Base-by-base conservation (phyloP, 352 stramenopile genomes). In the Phytopythium sindhum region DNA sequence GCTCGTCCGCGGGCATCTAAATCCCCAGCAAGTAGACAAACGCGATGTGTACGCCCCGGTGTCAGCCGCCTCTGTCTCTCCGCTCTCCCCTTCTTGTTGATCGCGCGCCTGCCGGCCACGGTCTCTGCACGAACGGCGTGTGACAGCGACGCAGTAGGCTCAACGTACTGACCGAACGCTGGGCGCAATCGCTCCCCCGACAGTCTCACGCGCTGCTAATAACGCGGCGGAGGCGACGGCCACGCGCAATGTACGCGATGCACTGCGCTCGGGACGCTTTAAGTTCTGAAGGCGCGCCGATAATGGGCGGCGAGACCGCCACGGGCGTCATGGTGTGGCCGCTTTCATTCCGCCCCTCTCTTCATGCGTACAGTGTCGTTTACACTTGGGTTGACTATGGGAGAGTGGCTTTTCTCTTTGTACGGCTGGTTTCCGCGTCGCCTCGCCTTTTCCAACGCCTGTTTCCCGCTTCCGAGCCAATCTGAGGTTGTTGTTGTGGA, bases 41-140 rank as follows among this genome's bases (percentile, higher is more conserved):
- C 47, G 24, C 47, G 47, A 33, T 29, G 47, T 35, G 24, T 19
- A 12, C 10, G n/a, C n/a, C n/a, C n/a, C n/a, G n/a, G n/a, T n/a
- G n/a, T n/a, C 2, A 26, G 44, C 6, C 47, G 12, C 4, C 24
- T 35, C 29, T 23, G 51, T 9, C 50, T 35, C 14, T 5, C 21
- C 17, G 28, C 17, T 14, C 14, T n/a, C n/a, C n/a, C n/a, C n/a
- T n/a, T 45, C 31, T 58, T 31, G 33, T 45, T 42, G 29, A 58
- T 45, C 52, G 29, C 12, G 52, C 24, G 28, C 15, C 24, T 12
- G 33, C 21, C 21, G 12, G 31, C 12, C 52, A 31, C 52, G 31
- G 52, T 45, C 52, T 58, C 52, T 58, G 52, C 31, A 31, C 31
- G 29, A 58, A 1, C 29, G 31, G 28, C 33, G 52, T 39, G 48